Percentiles rank a stretch among this genome's conserved stretches.
Evolutionary conservation across 306 rosid species (phyloP).

Genomic region (Cicer chorassanicum): DNA sequence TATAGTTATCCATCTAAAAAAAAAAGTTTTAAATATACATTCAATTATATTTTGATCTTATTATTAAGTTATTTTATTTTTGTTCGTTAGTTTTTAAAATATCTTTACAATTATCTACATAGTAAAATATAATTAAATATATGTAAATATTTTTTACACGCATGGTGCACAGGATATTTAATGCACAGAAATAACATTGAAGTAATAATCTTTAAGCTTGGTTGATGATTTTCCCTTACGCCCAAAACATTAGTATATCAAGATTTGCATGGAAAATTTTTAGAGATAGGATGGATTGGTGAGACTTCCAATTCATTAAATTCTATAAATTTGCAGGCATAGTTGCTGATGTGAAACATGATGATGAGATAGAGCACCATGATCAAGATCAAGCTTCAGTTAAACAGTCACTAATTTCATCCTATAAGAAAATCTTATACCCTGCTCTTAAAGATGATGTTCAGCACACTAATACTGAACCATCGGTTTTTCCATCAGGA

Average conservation of each 20-base stretch:
- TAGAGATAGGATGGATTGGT: background rate
- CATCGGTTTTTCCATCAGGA: slow-evolving; percentile 42
- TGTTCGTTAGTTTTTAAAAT: too few relatives aligned
- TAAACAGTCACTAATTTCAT: slow-evolving; percentile 71
- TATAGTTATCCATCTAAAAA: too few relatives aligned
- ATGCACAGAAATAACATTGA: slow-evolving; percentile 1
- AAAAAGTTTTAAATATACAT: too few relatives aligned
- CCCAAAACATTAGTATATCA: background rate
- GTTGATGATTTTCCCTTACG: slow-evolving; percentile 10
- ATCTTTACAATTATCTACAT: too few relatives aligned
- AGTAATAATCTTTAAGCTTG: slow-evolving; percentile 21
- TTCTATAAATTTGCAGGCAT: slow-evolving; percentile 58
- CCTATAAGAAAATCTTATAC: slow-evolving; percentile 68
- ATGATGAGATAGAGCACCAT: slow-evolving; percentile 61
- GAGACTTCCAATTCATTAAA: slow-evolving; percentile 18
- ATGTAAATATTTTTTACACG: too few relatives aligned
- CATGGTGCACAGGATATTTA: background rate
- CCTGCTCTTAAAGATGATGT: slow-evolving; percentile 77
- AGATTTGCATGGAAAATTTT: background rate
- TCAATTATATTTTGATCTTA: too few relatives aligned
- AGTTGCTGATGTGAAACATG: slow-evolving; percentile 67
- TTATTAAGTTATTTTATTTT: too few relatives aligned
- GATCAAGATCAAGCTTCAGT: slow-evolving; percentile 66
- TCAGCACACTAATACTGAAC: slow-evolving; percentile 44
- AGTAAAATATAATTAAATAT: too few relatives aligned